These are phyloP conservation scores for Magnusiomyces paraingens DNA, from an alignment of 1,139 yeast species.

Conservation along the genomic window DNA sequence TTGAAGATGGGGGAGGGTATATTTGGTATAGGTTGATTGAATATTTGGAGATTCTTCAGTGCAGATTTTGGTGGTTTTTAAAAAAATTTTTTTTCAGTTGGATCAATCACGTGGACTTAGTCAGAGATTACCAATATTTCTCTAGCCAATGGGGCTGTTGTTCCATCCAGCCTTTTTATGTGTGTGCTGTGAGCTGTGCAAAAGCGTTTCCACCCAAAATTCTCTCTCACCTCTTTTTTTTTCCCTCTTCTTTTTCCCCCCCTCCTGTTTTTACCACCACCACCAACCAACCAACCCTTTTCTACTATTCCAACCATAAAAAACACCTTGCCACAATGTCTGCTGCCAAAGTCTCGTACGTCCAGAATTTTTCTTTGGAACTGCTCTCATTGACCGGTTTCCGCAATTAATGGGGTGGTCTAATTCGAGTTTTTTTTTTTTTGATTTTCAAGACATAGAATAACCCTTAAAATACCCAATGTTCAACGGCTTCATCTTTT, in stretches of 20 bases:
- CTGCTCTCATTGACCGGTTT: no score
- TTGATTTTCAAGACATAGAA: no score
- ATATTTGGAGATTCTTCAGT: not conserved
- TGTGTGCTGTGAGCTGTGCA: no score
- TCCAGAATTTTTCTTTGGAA: no score
- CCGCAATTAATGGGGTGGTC: no score
- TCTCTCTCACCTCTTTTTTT: not conserved
- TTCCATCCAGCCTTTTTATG: not conserved
- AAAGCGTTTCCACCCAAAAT: not conserved
- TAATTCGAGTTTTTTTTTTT: no score
- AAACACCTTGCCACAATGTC: constrained; percentile 15
- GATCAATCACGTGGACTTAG: not conserved
- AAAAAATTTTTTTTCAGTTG: not conserved
- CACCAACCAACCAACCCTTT: constrained; percentile 1
- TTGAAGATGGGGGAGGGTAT: not conserved
- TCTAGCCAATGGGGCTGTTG: not conserved
- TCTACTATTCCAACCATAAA: not conserved
- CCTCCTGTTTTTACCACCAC: not conserved
- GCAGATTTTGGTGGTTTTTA: not conserved
- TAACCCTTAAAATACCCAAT: no score
- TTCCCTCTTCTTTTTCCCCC: not conserved
- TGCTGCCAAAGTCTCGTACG: constrained; percentile 15
- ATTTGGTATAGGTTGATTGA: not conserved
- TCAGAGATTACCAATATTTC: not conserved
- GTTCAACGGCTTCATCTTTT: no score